Conservation (phyloP, 164 flowering plant genomes). For the Stephania yunnanensis region DNA sequence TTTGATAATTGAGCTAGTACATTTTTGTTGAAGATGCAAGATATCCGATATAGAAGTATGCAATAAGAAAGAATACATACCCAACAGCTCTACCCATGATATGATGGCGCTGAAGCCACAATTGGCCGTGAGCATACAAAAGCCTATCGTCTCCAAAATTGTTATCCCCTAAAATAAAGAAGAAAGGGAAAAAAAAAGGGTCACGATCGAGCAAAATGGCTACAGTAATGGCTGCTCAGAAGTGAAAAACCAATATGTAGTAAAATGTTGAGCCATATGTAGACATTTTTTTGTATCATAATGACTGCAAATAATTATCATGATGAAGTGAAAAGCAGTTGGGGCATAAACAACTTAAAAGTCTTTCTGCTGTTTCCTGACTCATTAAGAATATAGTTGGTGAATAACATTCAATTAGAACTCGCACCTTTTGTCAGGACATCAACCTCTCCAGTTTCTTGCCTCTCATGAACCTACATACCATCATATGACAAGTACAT, state of each 20-base stretch:
- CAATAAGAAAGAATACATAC: constrained; percentile 24
- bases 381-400: too few relatives aligned
- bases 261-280: neutral
- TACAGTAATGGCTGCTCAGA: neutral
- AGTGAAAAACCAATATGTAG: neutral
- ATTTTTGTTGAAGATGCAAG: neutral
- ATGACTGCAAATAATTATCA: neutral
- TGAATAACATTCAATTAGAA: neutral
- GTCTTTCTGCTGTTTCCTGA: neutral
- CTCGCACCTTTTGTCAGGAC: constrained; percentile 64
- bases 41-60: neutral
- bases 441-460: constrained; percentile 57
- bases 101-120: constrained; percentile 66
- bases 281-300: too few relatives aligned
- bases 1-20: neutral
- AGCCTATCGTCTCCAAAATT: constrained; percentile 62
- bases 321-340: neutral
- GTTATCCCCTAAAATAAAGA: constrained; percentile 47
- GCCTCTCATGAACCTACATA: constrained; percentile 63
- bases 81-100: constrained; percentile 80
- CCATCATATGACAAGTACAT: neutral
- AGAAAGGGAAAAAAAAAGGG: neutral
- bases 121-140: constrained; percentile 66
- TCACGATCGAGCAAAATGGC: neutral
- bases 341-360: neutral